phyloP scores from a whole-genome alignment of 1,139 yeast species.

The Protomyces lactucae-debilis region DNA sequence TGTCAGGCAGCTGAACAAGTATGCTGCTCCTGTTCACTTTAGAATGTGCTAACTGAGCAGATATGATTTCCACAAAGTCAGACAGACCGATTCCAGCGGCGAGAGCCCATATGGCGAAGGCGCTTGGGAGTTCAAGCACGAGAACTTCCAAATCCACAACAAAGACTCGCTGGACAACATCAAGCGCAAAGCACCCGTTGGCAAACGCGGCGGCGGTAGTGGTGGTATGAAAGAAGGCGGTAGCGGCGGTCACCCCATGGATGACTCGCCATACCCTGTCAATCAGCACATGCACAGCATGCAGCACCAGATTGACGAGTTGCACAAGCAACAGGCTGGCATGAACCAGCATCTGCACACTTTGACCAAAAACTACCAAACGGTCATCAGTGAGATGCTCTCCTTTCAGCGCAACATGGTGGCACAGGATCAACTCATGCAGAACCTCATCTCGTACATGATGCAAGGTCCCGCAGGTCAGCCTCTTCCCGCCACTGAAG shows the following conservation, averaged over 20 bases:
- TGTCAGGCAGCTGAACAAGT: slow-evolving; percentile 88
- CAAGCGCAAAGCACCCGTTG: slow-evolving; percentile 41
- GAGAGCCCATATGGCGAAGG: slow-evolving; percentile 63
- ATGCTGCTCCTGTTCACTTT: not conserved
- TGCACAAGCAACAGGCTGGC: slow-evolving; percentile 45
- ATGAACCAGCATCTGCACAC: slow-evolving; percentile 47
- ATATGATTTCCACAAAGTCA: slow-evolving; percentile 93
- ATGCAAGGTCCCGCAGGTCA: not conserved
- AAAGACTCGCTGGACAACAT: slow-evolving; percentile 69
- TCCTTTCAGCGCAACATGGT: slow-evolving; percentile 27
- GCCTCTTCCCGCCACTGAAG: not conserved
- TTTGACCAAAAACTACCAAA: slow-evolving; percentile 56
- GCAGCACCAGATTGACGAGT: slow-evolving; percentile 46
- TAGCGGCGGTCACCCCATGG: not conserved
- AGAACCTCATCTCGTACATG: slow-evolving; percentile 24
- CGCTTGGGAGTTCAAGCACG: slow-evolving; percentile 94
- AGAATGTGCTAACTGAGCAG: not conserved
- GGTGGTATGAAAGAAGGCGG: not conserved
- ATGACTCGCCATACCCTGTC: not conserved
- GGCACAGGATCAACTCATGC: slow-evolving; percentile 27
- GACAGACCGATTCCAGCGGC: slow-evolving; percentile 42
- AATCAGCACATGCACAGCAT: slow-evolving; percentile 38
- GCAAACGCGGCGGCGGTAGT: slow-evolving; percentile 30
- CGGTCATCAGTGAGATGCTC: slow-evolving; percentile 44
- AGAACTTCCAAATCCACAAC: slow-evolving; percentile 72